A percentile compares a stretch with the other conserved stretches of the same genome.
phyloP scores from a whole-genome alignment of 2,329 filamentous ascomycete species.

The Dothideomycetes sp. region DNA sequence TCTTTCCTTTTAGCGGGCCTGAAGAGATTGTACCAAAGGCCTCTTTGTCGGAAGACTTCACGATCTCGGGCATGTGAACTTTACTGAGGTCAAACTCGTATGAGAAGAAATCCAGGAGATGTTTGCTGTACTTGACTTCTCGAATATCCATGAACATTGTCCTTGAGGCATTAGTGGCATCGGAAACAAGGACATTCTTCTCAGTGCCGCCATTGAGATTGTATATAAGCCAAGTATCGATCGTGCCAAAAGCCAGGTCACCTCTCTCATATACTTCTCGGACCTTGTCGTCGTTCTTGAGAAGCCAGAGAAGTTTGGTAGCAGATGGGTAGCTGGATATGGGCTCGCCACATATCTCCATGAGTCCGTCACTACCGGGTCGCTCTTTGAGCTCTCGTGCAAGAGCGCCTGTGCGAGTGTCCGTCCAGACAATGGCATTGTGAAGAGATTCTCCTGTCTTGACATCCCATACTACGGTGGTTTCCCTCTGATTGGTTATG shows the following conservation, averaged over 20 bases:
- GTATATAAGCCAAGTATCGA: conserved; percentile 83
- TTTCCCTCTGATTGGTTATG: conserved; percentile 86
- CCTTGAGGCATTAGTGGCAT: conserved; percentile 76
- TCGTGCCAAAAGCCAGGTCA: conserved; percentile 70
- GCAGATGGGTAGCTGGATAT: conserved; percentile 82
- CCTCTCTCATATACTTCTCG: conserved; percentile 65
- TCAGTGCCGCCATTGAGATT: conserved; percentile 66
- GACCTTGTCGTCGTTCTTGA: conserved; percentile 60
- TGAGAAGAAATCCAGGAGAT: conserved; percentile 63
- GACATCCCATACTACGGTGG: conserved; percentile 74
- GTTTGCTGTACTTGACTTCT: conserved; percentile 68
- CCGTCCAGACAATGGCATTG: conserved; percentile 84
- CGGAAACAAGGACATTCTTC: conserved; percentile 65
- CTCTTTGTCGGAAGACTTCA: conserved; percentile 64
- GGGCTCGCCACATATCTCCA: conserved; percentile 65
- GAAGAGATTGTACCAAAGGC: conserved; percentile 58
- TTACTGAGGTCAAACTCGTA: conserved; percentile 56
- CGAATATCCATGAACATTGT: conserved; percentile 93
- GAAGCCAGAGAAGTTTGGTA: conserved; percentile 74
- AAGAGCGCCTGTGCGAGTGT: conserved; percentile 66
- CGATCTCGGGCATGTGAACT: conserved; percentile 68
- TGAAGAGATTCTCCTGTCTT: conserved; percentile 68
- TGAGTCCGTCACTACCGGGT: conserved; percentile 57
- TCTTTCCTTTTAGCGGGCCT: conserved; percentile 57
- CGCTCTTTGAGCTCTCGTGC: conserved; percentile 65